Conservation (phyloP, 805 yeast genomes). For the Jamesozyma jinghongensis region DNA sequence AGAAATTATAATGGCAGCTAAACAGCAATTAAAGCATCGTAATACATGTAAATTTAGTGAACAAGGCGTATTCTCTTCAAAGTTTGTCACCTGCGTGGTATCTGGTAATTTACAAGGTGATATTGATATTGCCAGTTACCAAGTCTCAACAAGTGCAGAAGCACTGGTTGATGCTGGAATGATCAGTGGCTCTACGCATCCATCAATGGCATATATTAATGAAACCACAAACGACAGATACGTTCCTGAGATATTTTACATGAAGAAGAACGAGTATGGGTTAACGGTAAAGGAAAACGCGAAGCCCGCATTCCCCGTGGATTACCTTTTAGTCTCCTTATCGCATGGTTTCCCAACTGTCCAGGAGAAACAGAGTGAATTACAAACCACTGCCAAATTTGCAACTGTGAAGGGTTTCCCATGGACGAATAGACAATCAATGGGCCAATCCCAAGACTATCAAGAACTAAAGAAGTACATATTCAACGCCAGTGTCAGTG, state of each 20-base stretch:
- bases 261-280: constrained; percentile 78
- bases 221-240: constrained; percentile 65
- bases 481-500: constrained; percentile 19
- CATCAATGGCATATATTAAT: constrained; percentile 74
- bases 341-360: constrained; percentile 86
- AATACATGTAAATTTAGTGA: constrained; percentile 56
- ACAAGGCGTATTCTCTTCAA: constrained; percentile 65
- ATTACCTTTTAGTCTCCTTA: constrained; percentile 72
- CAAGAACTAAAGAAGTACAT: constrained; percentile 44
- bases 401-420: constrained; percentile 44
- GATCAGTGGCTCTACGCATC: constrained; percentile 81
- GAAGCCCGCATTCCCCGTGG: constrained; percentile 89
- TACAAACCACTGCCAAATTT: constrained; percentile 40
- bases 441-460: constrained; percentile 69
- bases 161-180: constrained; percentile 80
- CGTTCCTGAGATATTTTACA: constrained; percentile 90
- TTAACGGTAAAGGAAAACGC: constrained; percentile 81
- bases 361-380: constrained; percentile 2
- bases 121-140: constrained; percentile 85
- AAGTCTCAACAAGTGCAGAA: constrained; percentile 81
- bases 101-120: constrained; percentile 85
- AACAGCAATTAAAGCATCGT: constrained; percentile 58
- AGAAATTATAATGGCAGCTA: constrained; percentile 77
- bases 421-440: constrained; percentile 67
- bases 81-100: constrained; percentile 86